Conservation (phyloP, 2,329 filamentous ascomycete species). For the Phoma herbarum region DNA sequence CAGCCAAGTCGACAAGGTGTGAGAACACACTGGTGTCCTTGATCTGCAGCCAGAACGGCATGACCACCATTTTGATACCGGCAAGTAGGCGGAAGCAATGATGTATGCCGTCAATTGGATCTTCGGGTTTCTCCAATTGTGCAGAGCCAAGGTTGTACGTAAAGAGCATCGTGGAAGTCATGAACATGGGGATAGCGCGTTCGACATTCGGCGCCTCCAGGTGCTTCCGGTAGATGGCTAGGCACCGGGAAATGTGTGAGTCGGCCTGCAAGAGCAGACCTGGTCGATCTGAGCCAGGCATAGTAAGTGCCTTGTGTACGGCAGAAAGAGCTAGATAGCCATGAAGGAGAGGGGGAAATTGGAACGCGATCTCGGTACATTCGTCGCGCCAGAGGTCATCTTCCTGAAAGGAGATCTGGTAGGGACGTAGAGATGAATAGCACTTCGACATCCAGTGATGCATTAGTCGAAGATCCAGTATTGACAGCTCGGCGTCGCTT, state of each 20-base stretch:
- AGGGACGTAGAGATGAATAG: slow-evolving; percentile 32
- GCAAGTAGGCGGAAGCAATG: slow-evolving; percentile 43
- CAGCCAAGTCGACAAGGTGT: slow-evolving; percentile 25
- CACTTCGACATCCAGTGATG: slow-evolving; percentile 42
- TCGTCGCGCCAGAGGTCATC: slow-evolving; percentile 30
- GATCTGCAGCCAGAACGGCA: slow-evolving; percentile 34
- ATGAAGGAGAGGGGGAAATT: slow-evolving; percentile 42
- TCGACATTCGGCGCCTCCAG: slow-evolving; percentile 33
- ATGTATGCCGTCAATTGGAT: slow-evolving; percentile 39
- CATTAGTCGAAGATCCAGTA: slow-evolving; percentile 42
- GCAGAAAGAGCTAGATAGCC: slow-evolving; percentile 44
- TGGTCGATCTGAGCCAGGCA: slow-evolving; percentile 31
- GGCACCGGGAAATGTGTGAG: slow-evolving; percentile 37
- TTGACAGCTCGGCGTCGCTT: slow-evolving; percentile 29
- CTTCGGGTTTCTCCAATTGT: slow-evolving; percentile 38
- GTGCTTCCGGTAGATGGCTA: slow-evolving; percentile 36
- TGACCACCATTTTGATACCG: slow-evolving; percentile 39
- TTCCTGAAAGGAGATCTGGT: slow-evolving; percentile 15
- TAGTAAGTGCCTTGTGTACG: slow-evolving; percentile 36
- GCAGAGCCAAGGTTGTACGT: slow-evolving; percentile 43
- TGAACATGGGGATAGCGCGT: slow-evolving; percentile 41
- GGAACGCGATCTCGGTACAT: slow-evolving; percentile 37
- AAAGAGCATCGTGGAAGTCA: slow-evolving; percentile 39
- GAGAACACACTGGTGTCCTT: slow-evolving; percentile 30
- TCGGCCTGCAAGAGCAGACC: slow-evolving; percentile 40